Conservation (phyloP, 768 basidiomycete genomes). For the Termitomyces sp. region DNA sequence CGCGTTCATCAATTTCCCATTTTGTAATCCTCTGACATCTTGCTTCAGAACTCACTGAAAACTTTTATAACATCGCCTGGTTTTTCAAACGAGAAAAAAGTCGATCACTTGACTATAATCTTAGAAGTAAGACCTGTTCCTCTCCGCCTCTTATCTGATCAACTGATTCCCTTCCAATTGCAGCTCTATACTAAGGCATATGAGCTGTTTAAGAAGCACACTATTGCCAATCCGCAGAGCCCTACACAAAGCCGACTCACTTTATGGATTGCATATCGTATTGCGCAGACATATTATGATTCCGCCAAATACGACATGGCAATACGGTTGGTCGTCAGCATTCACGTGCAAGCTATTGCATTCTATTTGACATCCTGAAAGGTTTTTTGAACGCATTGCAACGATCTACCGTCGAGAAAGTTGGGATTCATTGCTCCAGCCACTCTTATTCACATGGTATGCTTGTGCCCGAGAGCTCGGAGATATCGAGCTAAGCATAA, state of each 20-base stretch:
- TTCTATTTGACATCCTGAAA: constrained; percentile 28
- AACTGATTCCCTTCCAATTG: constrained; percentile 4
- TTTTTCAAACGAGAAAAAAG: constrained; percentile 86
- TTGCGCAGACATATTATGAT: constrained; percentile 82
- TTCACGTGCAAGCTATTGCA: neutral
- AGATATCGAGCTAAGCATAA: constrained; percentile 74
- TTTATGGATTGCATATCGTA: constrained; percentile 87
- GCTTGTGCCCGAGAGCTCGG: constrained; percentile 77
- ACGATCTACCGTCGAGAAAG: constrained; percentile 84
- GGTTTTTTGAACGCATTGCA: constrained; percentile 92
- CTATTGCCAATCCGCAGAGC: constrained; percentile 34
- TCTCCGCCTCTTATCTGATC: neutral
- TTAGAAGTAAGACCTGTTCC: constrained; percentile 62
- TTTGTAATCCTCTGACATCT: neutral
- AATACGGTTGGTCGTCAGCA: constrained; percentile 56
- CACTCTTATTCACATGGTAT: constrained; percentile 80
- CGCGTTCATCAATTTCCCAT: neutral
- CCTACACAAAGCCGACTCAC: constrained; percentile 77
- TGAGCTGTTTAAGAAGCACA: constrained; percentile 85
- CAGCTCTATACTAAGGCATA: constrained; percentile 95
- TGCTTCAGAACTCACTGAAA: constrained; percentile 32
- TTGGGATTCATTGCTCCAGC: constrained; percentile 73
- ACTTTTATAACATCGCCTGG: constrained; percentile 55
- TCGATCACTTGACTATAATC: constrained; percentile 80
- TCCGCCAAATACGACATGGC: constrained; percentile 86